Evolutionary conservation across 1,284 basidiomycete species (phyloP).

Genomic region (Golubevia sp.): DNA sequence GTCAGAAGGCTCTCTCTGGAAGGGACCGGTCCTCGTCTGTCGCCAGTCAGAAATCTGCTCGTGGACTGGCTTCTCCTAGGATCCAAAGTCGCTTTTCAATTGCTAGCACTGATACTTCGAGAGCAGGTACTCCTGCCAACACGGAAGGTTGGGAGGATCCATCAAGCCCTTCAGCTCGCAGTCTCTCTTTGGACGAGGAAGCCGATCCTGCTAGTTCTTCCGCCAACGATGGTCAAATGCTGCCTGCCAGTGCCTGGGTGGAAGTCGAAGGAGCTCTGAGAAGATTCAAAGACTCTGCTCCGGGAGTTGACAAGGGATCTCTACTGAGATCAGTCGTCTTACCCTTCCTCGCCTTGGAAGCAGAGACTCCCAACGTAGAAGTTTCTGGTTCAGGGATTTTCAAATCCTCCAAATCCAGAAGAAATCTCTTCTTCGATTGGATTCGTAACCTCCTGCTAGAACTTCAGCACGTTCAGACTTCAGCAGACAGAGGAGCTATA

Average conservation of each 20-base stretch:
- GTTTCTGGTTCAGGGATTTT: constrained; percentile 25
- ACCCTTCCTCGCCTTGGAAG: constrained; percentile 51
- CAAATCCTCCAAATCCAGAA: constrained; percentile 25
- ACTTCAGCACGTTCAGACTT: constrained; percentile 49
- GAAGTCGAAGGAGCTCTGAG: constrained; percentile 41
- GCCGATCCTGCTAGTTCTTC: not conserved
- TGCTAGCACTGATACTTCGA: constrained; percentile 24
- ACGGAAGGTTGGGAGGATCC: not conserved
- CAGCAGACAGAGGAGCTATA: constrained; percentile 50
- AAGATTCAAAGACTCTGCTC: constrained; percentile 28
- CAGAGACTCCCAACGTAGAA: constrained; percentile 36
- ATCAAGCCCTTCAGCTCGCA: not conserved
- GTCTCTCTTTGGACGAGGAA: not conserved
- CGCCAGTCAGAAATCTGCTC: not conserved
- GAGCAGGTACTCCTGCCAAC: not conserved
- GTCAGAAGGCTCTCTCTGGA: too few species aligned
- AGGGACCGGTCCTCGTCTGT: not conserved
- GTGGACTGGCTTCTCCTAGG: not conserved
- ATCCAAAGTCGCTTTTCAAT: constrained; percentile 21
- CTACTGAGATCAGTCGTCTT: constrained; percentile 40
- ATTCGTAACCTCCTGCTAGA: constrained; percentile 41
- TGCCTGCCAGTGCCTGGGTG: constrained; percentile 44
- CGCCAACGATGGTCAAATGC: constrained; percentile 14
- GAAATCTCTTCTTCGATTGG: constrained; percentile 53
- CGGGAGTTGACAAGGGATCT: constrained; percentile 33